Evolutionary conservation across 495 filamentous ascomycete species (phyloP).

Genomic region (Aspergillus baeticus): DNA sequence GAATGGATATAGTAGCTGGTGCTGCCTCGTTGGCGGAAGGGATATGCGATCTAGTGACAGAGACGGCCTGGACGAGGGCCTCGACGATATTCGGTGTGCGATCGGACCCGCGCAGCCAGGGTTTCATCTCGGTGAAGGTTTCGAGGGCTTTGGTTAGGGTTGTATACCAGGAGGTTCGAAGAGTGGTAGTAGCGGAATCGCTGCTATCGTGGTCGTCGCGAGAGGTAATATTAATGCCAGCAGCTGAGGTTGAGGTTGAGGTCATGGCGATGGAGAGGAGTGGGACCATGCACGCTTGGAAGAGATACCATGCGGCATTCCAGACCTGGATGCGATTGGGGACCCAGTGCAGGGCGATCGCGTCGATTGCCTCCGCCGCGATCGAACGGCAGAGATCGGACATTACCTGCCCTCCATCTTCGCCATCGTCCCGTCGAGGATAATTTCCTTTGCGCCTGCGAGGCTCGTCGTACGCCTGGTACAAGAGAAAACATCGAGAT

Average conservation of each 20-base stretch:
- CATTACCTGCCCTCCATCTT: background rate
- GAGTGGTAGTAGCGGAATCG: too few relatives aligned
- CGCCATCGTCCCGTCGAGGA: too few relatives aligned
- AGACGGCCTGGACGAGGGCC: slow-evolving; percentile 1
- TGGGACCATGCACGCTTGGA: slow-evolving; percentile 14
- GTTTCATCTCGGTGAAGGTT: slow-evolving; percentile 11
- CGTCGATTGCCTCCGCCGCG: slow-evolving; percentile 3
- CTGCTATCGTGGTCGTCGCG: background rate
- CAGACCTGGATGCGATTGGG: slow-evolving; percentile 10
- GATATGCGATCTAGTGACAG: too few relatives aligned
- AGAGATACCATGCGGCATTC: slow-evolving; percentile 14
- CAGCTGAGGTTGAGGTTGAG: background rate
- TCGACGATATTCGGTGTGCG: slow-evolving; percentile 9
- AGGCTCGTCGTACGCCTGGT: slow-evolving; percentile 1
- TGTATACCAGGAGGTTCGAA: background rate
- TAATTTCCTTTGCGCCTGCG: background rate
- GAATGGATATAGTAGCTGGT: background rate
- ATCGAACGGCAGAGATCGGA: background rate
- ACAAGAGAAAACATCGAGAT: slow-evolving; percentile 7
- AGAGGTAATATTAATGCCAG: background rate
- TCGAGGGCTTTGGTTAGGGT: slow-evolving; percentile 9
- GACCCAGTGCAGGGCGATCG: slow-evolving; percentile 5
- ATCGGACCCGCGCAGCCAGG: slow-evolving; percentile 10
- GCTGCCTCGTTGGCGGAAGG: too few relatives aligned
- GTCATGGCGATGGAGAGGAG: slow-evolving; percentile 10